These are phyloP conservation scores for Epichloe gansuensis DNA, from an alignment of 2,329 filamentous ascomycete species.

Conservation along the genomic window DNA sequence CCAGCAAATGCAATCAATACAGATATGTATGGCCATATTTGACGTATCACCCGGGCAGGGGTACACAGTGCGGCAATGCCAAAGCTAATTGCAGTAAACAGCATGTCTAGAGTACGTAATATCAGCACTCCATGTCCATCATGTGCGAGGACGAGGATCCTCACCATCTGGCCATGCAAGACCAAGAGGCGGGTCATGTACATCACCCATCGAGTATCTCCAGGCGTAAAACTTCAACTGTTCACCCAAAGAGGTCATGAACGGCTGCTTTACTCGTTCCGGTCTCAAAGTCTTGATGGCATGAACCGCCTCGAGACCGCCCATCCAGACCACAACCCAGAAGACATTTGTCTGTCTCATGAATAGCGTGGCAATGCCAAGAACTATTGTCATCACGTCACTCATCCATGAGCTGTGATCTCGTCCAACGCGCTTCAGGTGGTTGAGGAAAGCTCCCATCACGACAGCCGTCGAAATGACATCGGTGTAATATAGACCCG, in stretches of 20 bases:
- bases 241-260: slow-evolving; percentile 18
- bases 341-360: slow-evolving; percentile 96
- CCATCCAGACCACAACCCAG: slow-evolving; percentile 74
- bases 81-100: slow-evolving; percentile 50
- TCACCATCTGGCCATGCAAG: slow-evolving; percentile 38
- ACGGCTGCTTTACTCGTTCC: slow-evolving; percentile 16
- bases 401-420: slow-evolving; percentile 21
- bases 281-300: slow-evolving; percentile 33
- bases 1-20: slow-evolving; percentile 54
- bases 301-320: slow-evolving; percentile 43
- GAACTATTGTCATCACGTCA: slow-evolving; percentile 31
- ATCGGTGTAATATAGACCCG: slow-evolving; percentile 89
- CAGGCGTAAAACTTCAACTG: slow-evolving; percentile 26
- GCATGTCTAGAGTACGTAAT: slow-evolving; percentile 31
- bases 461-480: slow-evolving; percentile 69
- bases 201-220: slow-evolving; percentile 35
- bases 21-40: slow-evolving; percentile 45
- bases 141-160: neutral
- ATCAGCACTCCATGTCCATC: neutral
- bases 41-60: slow-evolving; percentile 29
- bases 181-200: slow-evolving; percentile 41
- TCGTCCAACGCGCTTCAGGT: slow-evolving; percentile 31
- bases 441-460: slow-evolving; percentile 51
- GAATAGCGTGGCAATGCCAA: slow-evolving; percentile 54
- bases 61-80: slow-evolving; percentile 42